Evolutionary conservation across 2,329 filamentous ascomycete species (phyloP).

Genomic region (Penicillium sp.): DNA sequence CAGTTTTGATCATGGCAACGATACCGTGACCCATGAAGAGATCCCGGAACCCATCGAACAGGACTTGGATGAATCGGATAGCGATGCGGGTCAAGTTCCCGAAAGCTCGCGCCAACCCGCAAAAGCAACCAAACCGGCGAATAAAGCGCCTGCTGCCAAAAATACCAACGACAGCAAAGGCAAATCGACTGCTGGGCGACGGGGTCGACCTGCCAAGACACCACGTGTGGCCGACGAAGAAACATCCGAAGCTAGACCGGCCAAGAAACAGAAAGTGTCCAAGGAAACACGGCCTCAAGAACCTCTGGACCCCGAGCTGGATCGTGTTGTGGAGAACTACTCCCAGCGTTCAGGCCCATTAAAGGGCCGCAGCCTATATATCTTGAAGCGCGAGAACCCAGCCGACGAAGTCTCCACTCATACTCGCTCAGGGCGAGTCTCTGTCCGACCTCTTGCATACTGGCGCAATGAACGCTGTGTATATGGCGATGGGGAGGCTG

Average conservation of each 20-base stretch:
- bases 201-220: slow-evolving; percentile 38
- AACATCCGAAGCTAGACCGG: slow-evolving; percentile 29
- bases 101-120: slow-evolving; percentile 15
- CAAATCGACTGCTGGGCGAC: slow-evolving; percentile 32
- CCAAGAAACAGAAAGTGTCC: slow-evolving; percentile 38
- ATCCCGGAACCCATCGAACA: slow-evolving; percentile 9
- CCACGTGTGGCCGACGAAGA: slow-evolving; percentile 28
- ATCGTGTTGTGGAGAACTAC: slow-evolving; percentile 49
- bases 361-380: slow-evolving; percentile 54
- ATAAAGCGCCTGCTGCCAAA: slow-evolving; percentile 20
- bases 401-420: slow-evolving; percentile 62
- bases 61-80: slow-evolving; percentile 23
- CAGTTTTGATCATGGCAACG: slow-evolving; percentile 33
- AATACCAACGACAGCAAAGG: slow-evolving; percentile 21
- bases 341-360: slow-evolving; percentile 49
- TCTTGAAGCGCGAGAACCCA: slow-evolving; percentile 57
- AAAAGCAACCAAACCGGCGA: slow-evolving; percentile 24
- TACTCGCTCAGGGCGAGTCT: slow-evolving; percentile 77
- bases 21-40: slow-evolving; percentile 25
- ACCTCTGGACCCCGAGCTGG: slow-evolving; percentile 41
- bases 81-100: slow-evolving; percentile 18
- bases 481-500: slow-evolving; percentile 66
- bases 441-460: slow-evolving; percentile 76
- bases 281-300: slow-evolving; percentile 25
- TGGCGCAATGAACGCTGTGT: slow-evolving; percentile 85